Evolutionary conservation across 139 green algal species (phyloP), one percentile per base, ranked within the genome.

Genomic region (Nannochloris sp.): DNA sequence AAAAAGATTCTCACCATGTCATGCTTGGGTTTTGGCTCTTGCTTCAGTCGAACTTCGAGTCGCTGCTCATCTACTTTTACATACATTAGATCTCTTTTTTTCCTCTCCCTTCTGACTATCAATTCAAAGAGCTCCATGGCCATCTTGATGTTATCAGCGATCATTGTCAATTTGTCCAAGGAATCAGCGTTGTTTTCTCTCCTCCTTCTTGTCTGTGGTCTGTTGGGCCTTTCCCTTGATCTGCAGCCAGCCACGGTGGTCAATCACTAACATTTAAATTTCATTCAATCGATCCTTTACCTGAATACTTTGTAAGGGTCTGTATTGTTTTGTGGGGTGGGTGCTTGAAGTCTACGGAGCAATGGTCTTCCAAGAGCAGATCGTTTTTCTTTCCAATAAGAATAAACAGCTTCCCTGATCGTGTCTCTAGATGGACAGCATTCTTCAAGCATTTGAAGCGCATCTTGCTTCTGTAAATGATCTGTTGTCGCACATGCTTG

Each of bases 271-370:
- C 49, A 8, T 29, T 16, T 48, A 64, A 25, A 5, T 29, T 29
- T 29, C 27, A 29, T 29, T 29, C 27, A 29, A 29, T 29, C 27
- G n/a, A 29, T 29, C 27, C 61, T 88, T 9, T 21, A 53, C 84
- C 91, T 90, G 77, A 98, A 98, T 14, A 95, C 88, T 62, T 93
- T 93, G 76, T 87, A 95, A 0, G 92, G 92, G 73, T 98, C 95
- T 7, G 76, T 85, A 68, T 97, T 90, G 48, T 67, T 87, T 50
- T 80, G 53, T 14, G 81, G 70, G 0, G 89, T 90, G n/a, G 83
- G 76, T 18, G 90, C 84, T 68, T 86, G 78, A 74, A 95, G 74
- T 15, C 85, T 76, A 11, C 92, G 75, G 73, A 98, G 68, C n/a
- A 96, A 69, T 2, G 92, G 92, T 62, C 85, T 89, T 15, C 78